Percentiles rank a stretch among this genome's conserved stretches.
Conservation (phyloP, 23 red algal species). For the Gracilaria domingensis region DNA sequence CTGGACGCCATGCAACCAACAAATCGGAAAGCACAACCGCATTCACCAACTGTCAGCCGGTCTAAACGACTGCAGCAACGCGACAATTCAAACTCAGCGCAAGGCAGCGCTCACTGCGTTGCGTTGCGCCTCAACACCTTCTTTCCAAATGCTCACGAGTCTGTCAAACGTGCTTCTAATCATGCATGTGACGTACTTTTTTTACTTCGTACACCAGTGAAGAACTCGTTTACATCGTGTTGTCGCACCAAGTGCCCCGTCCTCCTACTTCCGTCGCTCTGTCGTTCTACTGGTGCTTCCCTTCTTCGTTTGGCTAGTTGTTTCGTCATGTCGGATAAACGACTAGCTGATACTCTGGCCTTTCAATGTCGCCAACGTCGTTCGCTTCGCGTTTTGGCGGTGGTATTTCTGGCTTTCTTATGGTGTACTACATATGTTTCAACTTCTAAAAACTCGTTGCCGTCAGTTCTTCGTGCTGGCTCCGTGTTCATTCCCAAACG, state of each 20-base stretch:
- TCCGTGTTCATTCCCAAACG: neutral
- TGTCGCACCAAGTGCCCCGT: too few relatives aligned
- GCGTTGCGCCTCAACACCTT: neutral
- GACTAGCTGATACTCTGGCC: neutral
- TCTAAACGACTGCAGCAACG: neutral
- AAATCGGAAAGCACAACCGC: too few relatives aligned
- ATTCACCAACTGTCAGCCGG: too few relatives aligned
- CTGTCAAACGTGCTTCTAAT: neutral
- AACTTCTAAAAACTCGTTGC: neutral
- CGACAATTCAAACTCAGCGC: neutral
- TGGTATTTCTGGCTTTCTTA: neutral
- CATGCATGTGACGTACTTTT: neutral
- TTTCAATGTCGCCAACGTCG: slow-evolving; percentile 1
- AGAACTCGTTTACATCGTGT: neutral
- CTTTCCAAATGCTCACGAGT: neutral
- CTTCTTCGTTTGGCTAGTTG: too few relatives aligned
- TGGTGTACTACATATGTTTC: neutral
- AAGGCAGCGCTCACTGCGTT: too few relatives aligned
- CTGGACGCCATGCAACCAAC: too few relatives aligned
- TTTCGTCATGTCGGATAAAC: neutral
- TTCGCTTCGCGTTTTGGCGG: neutral
- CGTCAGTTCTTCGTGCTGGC: neutral
- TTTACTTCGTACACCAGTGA: neutral
- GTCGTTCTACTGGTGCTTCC: too few relatives aligned
- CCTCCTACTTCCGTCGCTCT: too few relatives aligned